A percentile compares a stretch with the other conserved stretches of the same genome.
phyloP scores from a whole-genome alignment of 306 rosid species.

The Pyrus betulifolia region DNA sequence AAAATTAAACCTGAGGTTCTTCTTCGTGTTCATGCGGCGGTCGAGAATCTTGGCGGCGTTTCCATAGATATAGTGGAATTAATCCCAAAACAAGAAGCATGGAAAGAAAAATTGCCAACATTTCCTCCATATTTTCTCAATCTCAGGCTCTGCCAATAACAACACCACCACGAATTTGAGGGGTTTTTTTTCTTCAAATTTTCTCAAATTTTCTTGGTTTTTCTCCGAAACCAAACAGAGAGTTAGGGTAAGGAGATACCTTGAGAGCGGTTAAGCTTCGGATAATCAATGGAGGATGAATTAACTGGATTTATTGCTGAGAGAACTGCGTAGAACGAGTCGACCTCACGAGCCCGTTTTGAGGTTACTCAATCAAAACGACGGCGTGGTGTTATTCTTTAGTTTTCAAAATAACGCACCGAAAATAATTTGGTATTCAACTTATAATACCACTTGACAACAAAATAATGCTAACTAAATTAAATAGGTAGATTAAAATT shows the following conservation, averaged over 20 bases:
- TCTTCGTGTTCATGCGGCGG: slow-evolving; percentile 35
- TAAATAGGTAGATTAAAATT: too few relatives aligned
- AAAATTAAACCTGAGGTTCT: slow-evolving; percentile 55
- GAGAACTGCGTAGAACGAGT: background rate
- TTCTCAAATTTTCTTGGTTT: background rate
- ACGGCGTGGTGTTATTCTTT: too few relatives aligned
- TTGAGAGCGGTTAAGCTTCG: background rate
- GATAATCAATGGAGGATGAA: background rate
- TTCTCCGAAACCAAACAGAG: background rate
- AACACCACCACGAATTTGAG: background rate
- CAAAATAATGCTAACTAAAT: too few relatives aligned
- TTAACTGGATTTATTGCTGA: background rate
- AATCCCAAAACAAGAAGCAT: slow-evolving; percentile 50
- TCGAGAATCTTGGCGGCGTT: slow-evolving; percentile 57
- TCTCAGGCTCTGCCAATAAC: background rate
- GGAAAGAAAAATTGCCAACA: slow-evolving; percentile 46
- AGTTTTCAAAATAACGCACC: too few relatives aligned
- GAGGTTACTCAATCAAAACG: background rate
- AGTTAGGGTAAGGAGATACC: background rate
- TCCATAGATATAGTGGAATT: slow-evolving; percentile 82
- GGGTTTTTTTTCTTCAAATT: too few relatives aligned
- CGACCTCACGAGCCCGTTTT: background rate
- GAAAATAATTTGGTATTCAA: too few relatives aligned
- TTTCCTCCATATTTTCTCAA: slow-evolving; percentile 54
- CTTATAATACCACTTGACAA: too few relatives aligned